phyloP scores from a whole-genome alignment of 345 rosid species.

The Eucalyptus lansdowneana region DNA sequence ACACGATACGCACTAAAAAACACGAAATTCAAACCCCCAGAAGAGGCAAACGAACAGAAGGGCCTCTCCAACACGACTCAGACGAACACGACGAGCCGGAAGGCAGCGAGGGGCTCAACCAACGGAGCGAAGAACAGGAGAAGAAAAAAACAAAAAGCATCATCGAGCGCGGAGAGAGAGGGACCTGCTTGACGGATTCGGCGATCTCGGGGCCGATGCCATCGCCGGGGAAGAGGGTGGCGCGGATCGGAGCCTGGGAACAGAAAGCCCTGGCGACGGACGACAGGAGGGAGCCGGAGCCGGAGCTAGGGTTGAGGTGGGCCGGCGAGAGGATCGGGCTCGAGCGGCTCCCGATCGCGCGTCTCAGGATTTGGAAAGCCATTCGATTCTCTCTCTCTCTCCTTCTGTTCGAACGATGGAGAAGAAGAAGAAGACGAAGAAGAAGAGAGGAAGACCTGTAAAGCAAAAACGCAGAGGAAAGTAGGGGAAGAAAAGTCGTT shows the following conservation, averaged over 20 bases:
- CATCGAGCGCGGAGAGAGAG: background rate
- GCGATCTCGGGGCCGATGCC: constrained; percentile 99
- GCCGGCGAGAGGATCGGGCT: constrained; percentile 17
- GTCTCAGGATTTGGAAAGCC: constrained; percentile 34
- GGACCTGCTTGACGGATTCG: constrained; percentile 81
- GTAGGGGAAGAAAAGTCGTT: background rate
- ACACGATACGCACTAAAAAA: background rate
- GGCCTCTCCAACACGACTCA: background rate
- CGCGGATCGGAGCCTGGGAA: constrained; percentile 50
- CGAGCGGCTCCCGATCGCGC: constrained; percentile 24
- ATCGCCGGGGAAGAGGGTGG: constrained; percentile 97
- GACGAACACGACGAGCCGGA: background rate
- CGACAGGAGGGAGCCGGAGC: background rate
- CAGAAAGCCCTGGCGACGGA: constrained; percentile 39
- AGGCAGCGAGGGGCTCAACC: background rate
- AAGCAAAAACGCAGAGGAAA: background rate
- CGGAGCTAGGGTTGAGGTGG: background rate
- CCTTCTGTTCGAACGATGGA: background rate
- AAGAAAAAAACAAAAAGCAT: too few species aligned
- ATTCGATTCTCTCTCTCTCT: background rate
- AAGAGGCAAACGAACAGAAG: background rate
- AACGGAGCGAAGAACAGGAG: background rate
- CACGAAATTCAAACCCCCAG: background rate
- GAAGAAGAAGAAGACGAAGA: background rate
- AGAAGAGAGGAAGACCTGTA: background rate